Evolutionary conservation across 78 protist genomes (phyloP).

Genomic region (Guillardia theta): DNA sequence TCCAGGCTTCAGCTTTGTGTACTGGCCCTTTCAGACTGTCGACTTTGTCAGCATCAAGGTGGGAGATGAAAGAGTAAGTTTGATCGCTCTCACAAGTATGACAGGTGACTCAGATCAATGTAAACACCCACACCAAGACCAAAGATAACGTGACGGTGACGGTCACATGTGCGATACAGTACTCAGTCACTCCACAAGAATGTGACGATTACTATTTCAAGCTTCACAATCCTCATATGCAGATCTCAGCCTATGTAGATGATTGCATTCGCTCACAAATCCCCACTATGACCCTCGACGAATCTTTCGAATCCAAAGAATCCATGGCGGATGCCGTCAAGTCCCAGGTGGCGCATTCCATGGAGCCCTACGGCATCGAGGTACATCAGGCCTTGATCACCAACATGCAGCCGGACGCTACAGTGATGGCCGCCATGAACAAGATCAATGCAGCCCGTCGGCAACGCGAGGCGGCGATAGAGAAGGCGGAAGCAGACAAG

Average conservation of each 20-base stretch:
- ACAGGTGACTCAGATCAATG: background rate
- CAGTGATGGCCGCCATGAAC: constrained; percentile 5
- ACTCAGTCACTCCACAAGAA: background rate
- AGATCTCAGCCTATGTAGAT: background rate
- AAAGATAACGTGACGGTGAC: background rate
- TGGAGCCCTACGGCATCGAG: background rate
- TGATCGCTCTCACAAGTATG: too few species aligned
- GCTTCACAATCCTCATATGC: background rate
- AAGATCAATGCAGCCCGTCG: background rate
- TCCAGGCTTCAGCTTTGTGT: background rate
- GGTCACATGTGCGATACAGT: background rate
- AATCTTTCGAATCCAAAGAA: background rate
- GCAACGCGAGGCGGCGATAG: background rate
- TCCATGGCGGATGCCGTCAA: background rate
- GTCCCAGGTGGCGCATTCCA: background rate
- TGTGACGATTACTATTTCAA: background rate
- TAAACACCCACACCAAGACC: constrained; percentile 8
- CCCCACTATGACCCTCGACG: constrained; percentile 23
- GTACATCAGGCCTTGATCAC: background rate
- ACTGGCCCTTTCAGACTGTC: background rate
- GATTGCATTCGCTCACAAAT: background rate
- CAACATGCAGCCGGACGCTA: background rate
- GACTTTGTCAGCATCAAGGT: background rate
- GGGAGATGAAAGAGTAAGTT: too few species aligned
- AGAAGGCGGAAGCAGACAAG: background rate